Conservation (phyloP, 2,329 filamentous ascomycete genomes). For the Neonectria hederae region DNA sequence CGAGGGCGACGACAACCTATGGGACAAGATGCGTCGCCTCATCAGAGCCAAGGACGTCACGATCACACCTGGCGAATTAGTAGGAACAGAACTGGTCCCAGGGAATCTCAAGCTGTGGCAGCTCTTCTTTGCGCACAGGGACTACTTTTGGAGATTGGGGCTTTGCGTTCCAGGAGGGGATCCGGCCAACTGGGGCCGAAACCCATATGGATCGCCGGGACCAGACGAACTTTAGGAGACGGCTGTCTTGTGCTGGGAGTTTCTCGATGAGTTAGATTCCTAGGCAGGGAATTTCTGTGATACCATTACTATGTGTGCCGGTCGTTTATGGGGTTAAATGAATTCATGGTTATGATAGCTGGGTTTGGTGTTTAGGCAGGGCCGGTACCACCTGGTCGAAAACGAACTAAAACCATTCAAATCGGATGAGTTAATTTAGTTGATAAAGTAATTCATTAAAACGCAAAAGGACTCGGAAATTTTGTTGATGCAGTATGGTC, state of each 20-base stretch:
- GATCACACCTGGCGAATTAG: conserved; percentile 29
- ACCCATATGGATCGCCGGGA: conserved; percentile 54
- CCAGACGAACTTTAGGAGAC: conserved; percentile 50
- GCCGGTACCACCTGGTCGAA: neutral
- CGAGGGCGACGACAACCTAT: conserved; percentile 57
- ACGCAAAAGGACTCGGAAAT: conserved; percentile 8
- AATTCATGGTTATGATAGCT: neutral
- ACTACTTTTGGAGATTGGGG: conserved; percentile 96
- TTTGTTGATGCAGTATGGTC: conserved; percentile 5
- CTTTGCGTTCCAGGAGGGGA: conserved; percentile 87
- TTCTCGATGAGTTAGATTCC: conserved; percentile 6
- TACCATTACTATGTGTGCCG: neutral
- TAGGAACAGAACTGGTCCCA: conserved; percentile 59
- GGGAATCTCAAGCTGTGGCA: conserved; percentile 83
- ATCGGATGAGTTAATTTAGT: conserved; percentile 1
- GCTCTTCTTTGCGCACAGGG: conserved; percentile 89
- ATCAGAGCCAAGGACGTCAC: conserved; percentile 39
- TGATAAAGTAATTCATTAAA: neutral
- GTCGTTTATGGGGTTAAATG: neutral
- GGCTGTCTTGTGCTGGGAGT: neutral
- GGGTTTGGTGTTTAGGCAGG: neutral
- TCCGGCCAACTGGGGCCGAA: conserved; percentile 71
- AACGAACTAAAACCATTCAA: neutral
- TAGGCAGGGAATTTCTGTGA: conserved; percentile 15
- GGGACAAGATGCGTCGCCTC: conserved; percentile 39